A percentile compares a stretch with the other conserved stretches of the same genome.
Conservation (phyloP, 129 eudicot genomes). For the Silybum marianum region DNA sequence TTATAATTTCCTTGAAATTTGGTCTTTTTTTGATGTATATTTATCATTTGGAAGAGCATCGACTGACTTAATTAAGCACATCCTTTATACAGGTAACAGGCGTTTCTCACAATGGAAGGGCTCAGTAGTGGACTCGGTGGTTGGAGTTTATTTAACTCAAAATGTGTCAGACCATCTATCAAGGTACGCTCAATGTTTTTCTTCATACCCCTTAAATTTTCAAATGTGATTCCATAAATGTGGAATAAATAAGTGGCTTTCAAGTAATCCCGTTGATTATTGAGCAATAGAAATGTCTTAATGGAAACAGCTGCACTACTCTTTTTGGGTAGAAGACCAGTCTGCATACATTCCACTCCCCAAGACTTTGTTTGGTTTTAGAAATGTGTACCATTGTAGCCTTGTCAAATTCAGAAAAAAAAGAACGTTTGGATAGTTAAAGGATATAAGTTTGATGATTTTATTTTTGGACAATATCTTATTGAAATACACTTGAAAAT, state of each 20-base stretch:
- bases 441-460: too few relatives aligned
- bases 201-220: not conserved
- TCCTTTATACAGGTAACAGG: slow-evolving; percentile 49
- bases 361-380: not conserved
- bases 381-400: not conserved
- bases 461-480: too few relatives aligned
- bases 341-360: not conserved
- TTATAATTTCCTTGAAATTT: not conserved
- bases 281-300: slow-evolving; percentile 1
- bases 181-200: slow-evolving; percentile 46
- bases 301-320: not conserved
- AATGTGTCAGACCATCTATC: slow-evolving; percentile 66
- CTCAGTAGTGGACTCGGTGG: slow-evolving; percentile 71
- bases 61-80: slow-evolving; percentile 8
- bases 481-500: too few relatives aligned
- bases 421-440: not conserved
- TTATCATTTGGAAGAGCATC: slow-evolving; percentile 8
- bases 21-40: not conserved
- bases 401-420: not conserved
- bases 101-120: slow-evolving; percentile 77
- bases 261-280: not conserved
- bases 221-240: slow-evolving; percentile 5
- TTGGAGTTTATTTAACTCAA: slow-evolving; percentile 79
- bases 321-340: not conserved
- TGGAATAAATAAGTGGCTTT: not conserved